These are phyloP conservation scores for Candida jianshihensis DNA, from an alignment of 805 yeast genomes.

Conservation along the genomic window DNA sequence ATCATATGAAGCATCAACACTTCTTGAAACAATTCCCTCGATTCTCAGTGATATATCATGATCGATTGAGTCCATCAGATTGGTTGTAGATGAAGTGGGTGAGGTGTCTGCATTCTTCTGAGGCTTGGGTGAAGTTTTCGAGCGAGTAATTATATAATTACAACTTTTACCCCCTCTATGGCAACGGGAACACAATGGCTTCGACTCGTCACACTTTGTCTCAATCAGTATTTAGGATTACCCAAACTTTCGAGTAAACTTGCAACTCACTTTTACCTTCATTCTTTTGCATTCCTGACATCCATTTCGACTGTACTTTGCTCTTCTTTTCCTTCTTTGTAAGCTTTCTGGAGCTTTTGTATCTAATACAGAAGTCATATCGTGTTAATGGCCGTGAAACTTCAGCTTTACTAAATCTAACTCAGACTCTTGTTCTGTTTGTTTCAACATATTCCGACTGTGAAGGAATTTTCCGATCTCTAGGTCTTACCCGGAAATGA, in stretches of 20 bases:
- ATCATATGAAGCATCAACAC: background rate
- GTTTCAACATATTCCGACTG: no score
- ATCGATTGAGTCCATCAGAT: slow-evolving; percentile 13
- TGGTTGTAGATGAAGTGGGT: slow-evolving; percentile 1
- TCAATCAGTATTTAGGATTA: background rate
- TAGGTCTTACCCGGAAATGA: no score
- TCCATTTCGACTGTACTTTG: slow-evolving; percentile 26
- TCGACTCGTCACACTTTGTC: slow-evolving; percentile 32
- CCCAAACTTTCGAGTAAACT: background rate
- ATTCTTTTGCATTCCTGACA: slow-evolving; percentile 37
- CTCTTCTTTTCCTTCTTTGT: slow-evolving; percentile 4
- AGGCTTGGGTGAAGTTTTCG: slow-evolving; percentile 5
- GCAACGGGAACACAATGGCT: slow-evolving; percentile 25
- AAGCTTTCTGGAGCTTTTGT: no score
- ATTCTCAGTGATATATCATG: slow-evolving; percentile 14
- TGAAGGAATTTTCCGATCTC: no score
- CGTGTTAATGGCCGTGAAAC: no score
- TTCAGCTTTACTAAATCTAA: no score
- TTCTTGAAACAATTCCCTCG: slow-evolving; percentile 8
- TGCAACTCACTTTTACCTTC: slow-evolving; percentile 27
- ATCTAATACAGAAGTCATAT: no score
- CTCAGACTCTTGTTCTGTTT: no score
- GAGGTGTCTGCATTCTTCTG: background rate
- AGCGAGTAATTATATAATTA: background rate
- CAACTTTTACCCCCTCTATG: slow-evolving; percentile 26